phyloP scores from a whole-genome alignment of 495 filamentous ascomycete species.

The Parathielavia appendiculata region DNA sequence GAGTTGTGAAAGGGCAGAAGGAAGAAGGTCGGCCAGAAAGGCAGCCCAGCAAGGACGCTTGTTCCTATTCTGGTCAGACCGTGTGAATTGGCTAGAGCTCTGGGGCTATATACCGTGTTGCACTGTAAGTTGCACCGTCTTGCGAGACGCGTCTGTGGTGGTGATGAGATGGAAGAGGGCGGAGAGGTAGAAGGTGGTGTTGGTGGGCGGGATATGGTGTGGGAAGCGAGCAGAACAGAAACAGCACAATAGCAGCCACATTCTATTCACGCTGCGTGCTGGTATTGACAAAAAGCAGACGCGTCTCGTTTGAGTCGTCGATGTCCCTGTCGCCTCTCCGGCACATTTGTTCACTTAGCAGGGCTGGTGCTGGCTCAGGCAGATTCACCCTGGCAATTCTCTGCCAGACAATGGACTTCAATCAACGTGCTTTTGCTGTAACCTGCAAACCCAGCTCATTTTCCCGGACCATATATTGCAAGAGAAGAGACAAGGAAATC shows the following conservation, averaged over 20 bases:
- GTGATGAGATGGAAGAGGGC: slow-evolving; percentile 4
- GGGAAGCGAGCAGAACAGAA: neutral
- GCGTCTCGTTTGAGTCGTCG: neutral
- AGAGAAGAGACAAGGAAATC: slow-evolving; percentile 17
- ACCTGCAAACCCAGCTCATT: slow-evolving; percentile 21
- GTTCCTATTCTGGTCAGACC: neutral
- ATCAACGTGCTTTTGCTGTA: slow-evolving; percentile 25
- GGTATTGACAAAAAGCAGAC: neutral
- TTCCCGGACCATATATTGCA: slow-evolving; percentile 18
- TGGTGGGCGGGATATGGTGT: no score
- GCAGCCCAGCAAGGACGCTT: neutral
- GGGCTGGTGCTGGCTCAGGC: neutral
- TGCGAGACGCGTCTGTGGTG: neutral
- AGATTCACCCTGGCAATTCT: neutral
- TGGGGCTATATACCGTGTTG: neutral
- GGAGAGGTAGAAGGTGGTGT: neutral
- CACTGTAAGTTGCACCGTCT: neutral
- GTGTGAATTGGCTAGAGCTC: neutral
- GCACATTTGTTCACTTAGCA: neutral
- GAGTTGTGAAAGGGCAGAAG: neutral
- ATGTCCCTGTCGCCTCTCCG: neutral
- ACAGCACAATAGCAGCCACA: neutral
- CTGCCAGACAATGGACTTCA: neutral
- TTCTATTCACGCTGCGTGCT: neutral
- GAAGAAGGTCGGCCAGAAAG: neutral